Evolutionary conservation across 1,139 yeast species (phyloP).

Genomic region (Arxiozyma heterogenica): DNA sequence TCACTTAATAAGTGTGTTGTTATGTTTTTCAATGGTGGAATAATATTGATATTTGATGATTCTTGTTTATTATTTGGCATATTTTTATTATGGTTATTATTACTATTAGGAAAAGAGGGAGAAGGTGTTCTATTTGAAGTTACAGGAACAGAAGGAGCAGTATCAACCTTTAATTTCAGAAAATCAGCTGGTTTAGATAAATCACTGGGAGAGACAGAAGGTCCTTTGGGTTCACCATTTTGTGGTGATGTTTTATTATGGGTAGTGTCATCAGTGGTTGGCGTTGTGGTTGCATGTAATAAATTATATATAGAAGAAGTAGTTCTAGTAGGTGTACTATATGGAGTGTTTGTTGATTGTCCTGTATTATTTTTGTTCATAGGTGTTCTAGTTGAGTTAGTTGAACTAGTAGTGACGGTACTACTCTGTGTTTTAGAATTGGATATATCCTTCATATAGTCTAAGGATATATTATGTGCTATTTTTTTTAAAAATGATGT

Average conservation of each 20-base stretch:
- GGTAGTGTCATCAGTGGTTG: background rate
- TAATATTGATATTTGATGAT: background rate
- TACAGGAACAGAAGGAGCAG: background rate
- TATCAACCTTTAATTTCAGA: background rate
- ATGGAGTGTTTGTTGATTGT: background rate
- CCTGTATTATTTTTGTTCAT: background rate
- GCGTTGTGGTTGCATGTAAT: constrained; percentile 5
- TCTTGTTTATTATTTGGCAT: background rate
- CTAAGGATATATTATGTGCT: background rate
- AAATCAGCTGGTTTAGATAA: background rate
- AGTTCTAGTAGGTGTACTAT: constrained; percentile 4
- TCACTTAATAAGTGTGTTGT: background rate
- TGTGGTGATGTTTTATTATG: background rate
- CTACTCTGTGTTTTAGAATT: background rate
- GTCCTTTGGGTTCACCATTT: background rate
- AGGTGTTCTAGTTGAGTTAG: background rate
- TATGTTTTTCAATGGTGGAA: background rate
- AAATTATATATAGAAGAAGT: constrained; percentile 12
- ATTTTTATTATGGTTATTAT: too few species aligned
- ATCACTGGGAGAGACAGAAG: background rate
- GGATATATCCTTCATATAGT: background rate
- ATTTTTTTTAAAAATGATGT: too few species aligned
- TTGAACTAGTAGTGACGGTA: background rate
- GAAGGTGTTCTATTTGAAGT: too few species aligned
- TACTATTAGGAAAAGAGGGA: background rate